A percentile compares a stretch with the other conserved stretches of the same genome.
These are phyloP conservation scores for Pichia heedii DNA, from an alignment of 805 yeast species.

Conservation along the genomic window DNA sequence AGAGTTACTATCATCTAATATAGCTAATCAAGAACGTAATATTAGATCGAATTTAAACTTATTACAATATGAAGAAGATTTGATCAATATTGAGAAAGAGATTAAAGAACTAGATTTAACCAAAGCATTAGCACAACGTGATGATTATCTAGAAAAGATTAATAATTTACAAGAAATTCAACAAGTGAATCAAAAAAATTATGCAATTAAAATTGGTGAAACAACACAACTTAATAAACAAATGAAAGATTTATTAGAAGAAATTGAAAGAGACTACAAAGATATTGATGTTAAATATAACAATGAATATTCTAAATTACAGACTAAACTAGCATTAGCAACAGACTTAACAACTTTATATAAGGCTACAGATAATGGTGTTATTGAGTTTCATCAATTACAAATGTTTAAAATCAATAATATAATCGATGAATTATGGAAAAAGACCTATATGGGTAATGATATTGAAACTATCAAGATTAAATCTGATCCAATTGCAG, in stretches of 20 bases:
- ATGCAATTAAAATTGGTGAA: slow-evolving; percentile 80
- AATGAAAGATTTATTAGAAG: slow-evolving; percentile 42
- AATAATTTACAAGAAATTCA: slow-evolving; percentile 39
- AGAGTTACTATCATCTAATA: slow-evolving; percentile 44
- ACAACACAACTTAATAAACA: slow-evolving; percentile 75
- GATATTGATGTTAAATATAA: slow-evolving; percentile 57
- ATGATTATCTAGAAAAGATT: slow-evolving; percentile 52
- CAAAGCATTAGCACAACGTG: slow-evolving; percentile 48
- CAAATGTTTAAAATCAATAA: slow-evolving; percentile 92
- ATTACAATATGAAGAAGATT: slow-evolving; percentile 37
- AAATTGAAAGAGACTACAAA: slow-evolving; percentile 61
- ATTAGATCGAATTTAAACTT: slow-evolving; percentile 36
- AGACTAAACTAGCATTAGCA: slow-evolving; percentile 64
- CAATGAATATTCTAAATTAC: slow-evolving; percentile 64
- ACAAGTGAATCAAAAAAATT: slow-evolving; percentile 46
- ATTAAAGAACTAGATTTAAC: slow-evolving; percentile 30
- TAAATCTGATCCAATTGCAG: slow-evolving; percentile 60
- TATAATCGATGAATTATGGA: slow-evolving; percentile 88
- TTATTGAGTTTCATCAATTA: slow-evolving; percentile 82
- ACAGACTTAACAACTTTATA: slow-evolving; percentile 77
- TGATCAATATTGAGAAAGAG: slow-evolving; percentile 16
- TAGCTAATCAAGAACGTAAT: slow-evolving; percentile 52
- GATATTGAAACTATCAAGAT: slow-evolving; percentile 89
- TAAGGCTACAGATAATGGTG: slow-evolving; percentile 83
- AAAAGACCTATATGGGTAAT: slow-evolving; percentile 85